These are phyloP conservation scores for Pachyrhizus erosus DNA, from an alignment of 306 rosid genomes.

Conservation along the genomic window DNA sequence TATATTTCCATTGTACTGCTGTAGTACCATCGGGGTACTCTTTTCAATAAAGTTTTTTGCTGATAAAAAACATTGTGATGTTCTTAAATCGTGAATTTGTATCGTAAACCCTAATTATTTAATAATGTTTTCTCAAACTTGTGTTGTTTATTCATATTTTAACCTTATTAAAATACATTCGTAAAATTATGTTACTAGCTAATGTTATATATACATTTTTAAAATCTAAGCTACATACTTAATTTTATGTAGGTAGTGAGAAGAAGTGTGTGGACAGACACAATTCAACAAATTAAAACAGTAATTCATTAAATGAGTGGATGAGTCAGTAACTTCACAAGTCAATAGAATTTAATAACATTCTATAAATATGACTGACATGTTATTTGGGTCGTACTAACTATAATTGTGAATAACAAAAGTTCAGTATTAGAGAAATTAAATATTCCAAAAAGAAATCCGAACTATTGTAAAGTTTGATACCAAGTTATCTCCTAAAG, in stretches of 20 bases:
- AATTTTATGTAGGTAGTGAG: too few species aligned
- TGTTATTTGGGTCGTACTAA: neutral
- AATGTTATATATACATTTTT: too few species aligned
- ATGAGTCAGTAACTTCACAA: neutral
- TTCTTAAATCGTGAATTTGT: neutral
- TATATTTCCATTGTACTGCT: neutral
- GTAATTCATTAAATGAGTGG: neutral
- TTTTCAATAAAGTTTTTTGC: neutral
- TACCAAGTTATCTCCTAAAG: constrained; percentile 39
- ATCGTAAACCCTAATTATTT: neutral
- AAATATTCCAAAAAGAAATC: neutral
- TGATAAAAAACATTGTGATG: neutral
- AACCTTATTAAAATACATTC: too few species aligned
- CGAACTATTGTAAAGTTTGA: neutral
- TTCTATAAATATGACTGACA: neutral
- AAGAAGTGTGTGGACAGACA: too few species aligned
- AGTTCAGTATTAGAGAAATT: neutral
- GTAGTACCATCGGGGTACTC: neutral
- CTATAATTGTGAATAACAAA: neutral
- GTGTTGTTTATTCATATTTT: neutral
- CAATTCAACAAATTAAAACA: neutral
- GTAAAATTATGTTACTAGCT: neutral
- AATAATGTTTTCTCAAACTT: neutral
- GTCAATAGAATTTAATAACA: neutral
- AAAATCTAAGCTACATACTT: too few species aligned